Conservation (phyloP, 768 basidiomycete species). For the Boletus sp. region DNA sequence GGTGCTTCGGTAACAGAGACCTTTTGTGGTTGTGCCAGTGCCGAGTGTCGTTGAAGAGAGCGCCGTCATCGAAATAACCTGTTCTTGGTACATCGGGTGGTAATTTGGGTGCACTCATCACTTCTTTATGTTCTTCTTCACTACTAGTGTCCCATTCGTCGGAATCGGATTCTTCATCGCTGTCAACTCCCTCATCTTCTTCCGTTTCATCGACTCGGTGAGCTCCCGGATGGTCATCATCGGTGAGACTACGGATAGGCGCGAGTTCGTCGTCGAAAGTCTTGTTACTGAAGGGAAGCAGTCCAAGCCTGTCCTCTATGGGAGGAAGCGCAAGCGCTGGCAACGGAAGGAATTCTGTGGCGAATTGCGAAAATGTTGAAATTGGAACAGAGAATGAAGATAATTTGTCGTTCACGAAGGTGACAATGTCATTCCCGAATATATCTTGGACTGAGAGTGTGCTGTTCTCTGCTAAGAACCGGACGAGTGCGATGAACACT, state of each 20-base stretch:
- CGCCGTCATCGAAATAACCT: conserved; percentile 38
- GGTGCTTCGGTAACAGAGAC: conserved; percentile 49
- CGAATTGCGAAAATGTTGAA: conserved; percentile 20
- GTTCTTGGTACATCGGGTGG: not conserved
- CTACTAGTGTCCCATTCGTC: conserved; percentile 23
- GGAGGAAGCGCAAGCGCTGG: not conserved
- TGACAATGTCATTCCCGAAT: conserved; percentile 27
- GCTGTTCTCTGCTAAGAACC: conserved; percentile 30
- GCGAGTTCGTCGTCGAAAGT: conserved; percentile 42
- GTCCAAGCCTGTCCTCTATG: not conserved
- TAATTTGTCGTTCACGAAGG: conserved; percentile 23
- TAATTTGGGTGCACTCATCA: not conserved
- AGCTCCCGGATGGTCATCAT: not conserved
- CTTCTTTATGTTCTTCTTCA: conserved; percentile 11
- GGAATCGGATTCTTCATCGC: conserved; percentile 11
- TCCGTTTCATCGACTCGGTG: conserved; percentile 1
- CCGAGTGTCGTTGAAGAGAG: conserved; percentile 44
- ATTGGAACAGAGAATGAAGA: conserved; percentile 14
- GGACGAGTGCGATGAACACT: conserved; percentile 46
- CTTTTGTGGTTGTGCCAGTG: conserved; percentile 59
- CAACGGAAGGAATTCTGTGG: conserved; percentile 17
- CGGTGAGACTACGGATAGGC: conserved; percentile 24
- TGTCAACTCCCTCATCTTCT: conserved; percentile 18
- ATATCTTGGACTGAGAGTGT: conserved; percentile 23
- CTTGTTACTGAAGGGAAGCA: conserved; percentile 41